A percentile compares a stretch with the other conserved stretches of the same genome.
Conservation (phyloP, 805 yeast species). For the Teunomyces cretensis region DNA sequence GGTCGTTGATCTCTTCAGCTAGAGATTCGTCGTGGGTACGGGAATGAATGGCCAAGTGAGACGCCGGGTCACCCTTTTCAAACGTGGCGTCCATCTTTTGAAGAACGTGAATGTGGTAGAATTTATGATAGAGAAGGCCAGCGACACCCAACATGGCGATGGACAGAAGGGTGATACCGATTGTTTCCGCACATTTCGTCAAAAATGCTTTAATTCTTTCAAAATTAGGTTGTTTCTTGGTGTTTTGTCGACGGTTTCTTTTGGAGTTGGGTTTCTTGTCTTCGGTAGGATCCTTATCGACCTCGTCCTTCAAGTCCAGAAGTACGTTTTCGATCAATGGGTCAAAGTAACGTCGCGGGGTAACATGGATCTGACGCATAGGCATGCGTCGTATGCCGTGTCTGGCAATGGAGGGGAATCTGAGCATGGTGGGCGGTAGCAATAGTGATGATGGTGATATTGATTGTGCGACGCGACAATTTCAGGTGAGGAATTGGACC, state of each 20-base stretch:
- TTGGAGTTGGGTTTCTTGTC: background rate
- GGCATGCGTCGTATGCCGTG: background rate
- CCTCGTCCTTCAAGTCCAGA: conserved; percentile 9
- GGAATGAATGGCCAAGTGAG: conserved; percentile 56
- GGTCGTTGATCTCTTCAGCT: conserved; percentile 13
- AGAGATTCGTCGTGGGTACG: conserved; percentile 33
- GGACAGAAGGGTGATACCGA: conserved; percentile 69
- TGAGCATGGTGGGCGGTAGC: background rate
- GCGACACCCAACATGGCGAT: conserved; percentile 67
- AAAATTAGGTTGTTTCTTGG: background rate
- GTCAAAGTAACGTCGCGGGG: background rate
- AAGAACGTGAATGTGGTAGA: conserved; percentile 59
- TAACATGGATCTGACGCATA: background rate
- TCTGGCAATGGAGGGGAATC: background rate
- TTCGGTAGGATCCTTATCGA: conserved; percentile 2
- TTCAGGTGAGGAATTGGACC: background rate
- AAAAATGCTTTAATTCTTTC: conserved; percentile 9
- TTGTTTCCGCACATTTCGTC: conserved; percentile 59
- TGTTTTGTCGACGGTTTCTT: background rate
- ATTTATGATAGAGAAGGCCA: conserved; percentile 67
- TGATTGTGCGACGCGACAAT: background rate
- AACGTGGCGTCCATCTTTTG: conserved; percentile 67
- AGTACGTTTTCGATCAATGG: conserved; percentile 10
- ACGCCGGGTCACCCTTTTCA: conserved; percentile 64
- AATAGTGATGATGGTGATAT: background rate